Conservation (phyloP, 495 filamentous ascomycete species). For the Aspergillus homomorphus region DNA sequence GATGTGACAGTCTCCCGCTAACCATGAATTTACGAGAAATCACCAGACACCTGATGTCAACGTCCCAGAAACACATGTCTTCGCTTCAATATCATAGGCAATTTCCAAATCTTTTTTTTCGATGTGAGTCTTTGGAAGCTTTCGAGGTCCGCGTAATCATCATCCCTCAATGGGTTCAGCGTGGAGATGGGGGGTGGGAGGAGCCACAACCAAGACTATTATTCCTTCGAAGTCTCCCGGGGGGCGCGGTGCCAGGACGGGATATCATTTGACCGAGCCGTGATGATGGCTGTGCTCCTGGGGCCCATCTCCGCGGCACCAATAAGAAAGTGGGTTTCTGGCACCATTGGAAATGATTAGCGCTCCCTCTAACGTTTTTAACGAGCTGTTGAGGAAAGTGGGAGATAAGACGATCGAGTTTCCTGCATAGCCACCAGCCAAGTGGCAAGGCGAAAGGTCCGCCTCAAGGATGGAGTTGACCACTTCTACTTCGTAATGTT, state of each 20-base stretch:
- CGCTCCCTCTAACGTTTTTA: neutral
- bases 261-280: neutral
- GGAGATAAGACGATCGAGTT: too few relatives aligned
- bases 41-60: too few relatives aligned
- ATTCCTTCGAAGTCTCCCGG: neutral
- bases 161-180: neutral
- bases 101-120: neutral
- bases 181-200: too few relatives aligned
- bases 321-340: neutral
- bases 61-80: too few relatives aligned
- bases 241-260: too few relatives aligned
- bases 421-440: neutral
- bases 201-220: neutral
- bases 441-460: neutral
- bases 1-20: neutral
- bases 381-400: neutral
- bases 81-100: too few relatives aligned
- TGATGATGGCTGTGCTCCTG: neutral
- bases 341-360: neutral
- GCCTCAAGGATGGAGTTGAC: too few relatives aligned
- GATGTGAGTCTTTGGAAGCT: neutral
- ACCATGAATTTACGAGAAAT: too few relatives aligned
- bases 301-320: neutral
- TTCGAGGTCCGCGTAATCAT: neutral
- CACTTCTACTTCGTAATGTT: too few relatives aligned